Conservation (phyloP, 2,329 filamentous ascomycete genomes). For the Drechslerella dactyloides region DNA sequence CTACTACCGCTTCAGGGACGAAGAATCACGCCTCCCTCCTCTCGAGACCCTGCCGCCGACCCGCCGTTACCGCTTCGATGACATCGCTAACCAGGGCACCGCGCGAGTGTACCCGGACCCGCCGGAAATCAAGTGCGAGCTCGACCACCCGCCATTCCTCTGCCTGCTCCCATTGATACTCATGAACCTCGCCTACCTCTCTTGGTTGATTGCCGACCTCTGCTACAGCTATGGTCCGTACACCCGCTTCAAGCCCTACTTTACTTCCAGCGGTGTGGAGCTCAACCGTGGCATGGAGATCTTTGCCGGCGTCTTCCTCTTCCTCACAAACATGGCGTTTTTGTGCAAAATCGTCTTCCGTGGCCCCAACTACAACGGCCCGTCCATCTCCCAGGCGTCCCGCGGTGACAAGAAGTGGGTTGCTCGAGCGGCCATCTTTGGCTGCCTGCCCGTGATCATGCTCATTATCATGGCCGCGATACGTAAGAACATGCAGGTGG, state of each 20-base stretch:
- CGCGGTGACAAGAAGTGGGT: conserved; percentile 48
- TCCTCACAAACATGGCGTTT: conserved; percentile 45
- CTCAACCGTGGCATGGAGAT: conserved; percentile 48
- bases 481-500: conserved; percentile 24
- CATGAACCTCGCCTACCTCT: conserved; percentile 39
- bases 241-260: conserved; percentile 42
- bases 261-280: conserved; percentile 19
- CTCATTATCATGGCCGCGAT: conserved; percentile 40
- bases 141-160: conserved; percentile 20
- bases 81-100: conserved; percentile 31
- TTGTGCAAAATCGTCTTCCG: conserved; percentile 45
- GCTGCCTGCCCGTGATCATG: conserved; percentile 39
- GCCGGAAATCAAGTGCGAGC: conserved; percentile 32
- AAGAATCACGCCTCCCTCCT: conserved; percentile 38
- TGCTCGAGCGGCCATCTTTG: conserved; percentile 40
- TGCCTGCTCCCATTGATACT: conserved; percentile 33
- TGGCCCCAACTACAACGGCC: conserved; percentile 34
- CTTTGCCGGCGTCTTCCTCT: conserved; percentile 47
- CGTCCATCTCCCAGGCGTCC: conserved; percentile 35
- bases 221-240: conserved; percentile 47
- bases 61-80: conserved; percentile 38
- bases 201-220: conserved; percentile 44
- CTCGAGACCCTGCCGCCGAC: conserved; percentile 41
- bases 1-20: conserved; percentile 40
- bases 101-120: conserved; percentile 47